Conservation (phyloP, 2,329 filamentous ascomycete species). For the Verticillium nonalfalfae region DNA sequence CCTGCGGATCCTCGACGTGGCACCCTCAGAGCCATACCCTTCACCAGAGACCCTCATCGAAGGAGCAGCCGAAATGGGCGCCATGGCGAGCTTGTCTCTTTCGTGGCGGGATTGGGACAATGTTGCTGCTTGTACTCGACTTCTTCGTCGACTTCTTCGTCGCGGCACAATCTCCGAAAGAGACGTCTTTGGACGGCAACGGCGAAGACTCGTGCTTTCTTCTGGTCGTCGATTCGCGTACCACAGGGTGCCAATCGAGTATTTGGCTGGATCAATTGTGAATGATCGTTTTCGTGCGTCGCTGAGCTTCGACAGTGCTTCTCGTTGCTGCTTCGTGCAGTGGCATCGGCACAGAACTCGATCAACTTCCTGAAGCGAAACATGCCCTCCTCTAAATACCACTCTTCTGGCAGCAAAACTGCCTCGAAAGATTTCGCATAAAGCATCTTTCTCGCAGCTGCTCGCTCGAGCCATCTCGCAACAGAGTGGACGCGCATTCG, state of each 20-base stretch:
- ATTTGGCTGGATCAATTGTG: not conserved
- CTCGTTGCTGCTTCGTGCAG: not conserved
- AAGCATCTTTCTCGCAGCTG: no score
- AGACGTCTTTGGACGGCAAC: no score
- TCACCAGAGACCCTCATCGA: constrained; percentile 8
- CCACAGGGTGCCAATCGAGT: not conserved
- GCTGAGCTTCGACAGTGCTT: not conserved
- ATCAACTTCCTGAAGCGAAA: not conserved
- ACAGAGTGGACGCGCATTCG: not conserved
- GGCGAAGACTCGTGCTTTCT: no score
- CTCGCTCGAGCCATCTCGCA: not conserved
- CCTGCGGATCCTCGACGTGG: constrained; percentile 5
- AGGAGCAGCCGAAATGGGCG: not conserved
- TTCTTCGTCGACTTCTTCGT: not conserved
- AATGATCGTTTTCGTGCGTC: not conserved
- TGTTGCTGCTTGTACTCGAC: not conserved
- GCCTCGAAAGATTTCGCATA: no score
- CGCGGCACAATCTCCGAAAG: no score
- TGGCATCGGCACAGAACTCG: not conserved
- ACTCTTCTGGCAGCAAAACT: not conserved
- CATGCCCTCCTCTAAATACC: not conserved
- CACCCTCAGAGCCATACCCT: constrained; percentile 8
- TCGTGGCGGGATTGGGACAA: not conserved
- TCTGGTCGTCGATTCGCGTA: not conserved
- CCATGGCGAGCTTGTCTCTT: not conserved